Percentiles rank a stretch among this genome's conserved stretches.
These are phyloP conservation scores for Astraeus odoratus DNA, from an alignment of 768 basidiomycete species.

Conservation along the genomic window DNA sequence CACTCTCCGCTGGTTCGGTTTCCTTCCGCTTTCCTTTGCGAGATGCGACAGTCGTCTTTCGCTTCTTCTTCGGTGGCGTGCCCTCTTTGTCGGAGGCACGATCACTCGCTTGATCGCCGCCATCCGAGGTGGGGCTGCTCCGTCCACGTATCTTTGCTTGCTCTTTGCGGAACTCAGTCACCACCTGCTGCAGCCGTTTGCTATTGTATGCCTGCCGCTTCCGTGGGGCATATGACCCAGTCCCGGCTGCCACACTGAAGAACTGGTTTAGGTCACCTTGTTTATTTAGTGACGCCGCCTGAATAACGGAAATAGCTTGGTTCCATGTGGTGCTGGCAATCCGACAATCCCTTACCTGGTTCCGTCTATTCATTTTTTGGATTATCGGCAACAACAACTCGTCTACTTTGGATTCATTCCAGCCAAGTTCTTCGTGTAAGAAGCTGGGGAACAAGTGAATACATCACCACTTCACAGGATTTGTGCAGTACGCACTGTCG, in stretches of 20 bases:
- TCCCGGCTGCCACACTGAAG: slow-evolving; percentile 63
- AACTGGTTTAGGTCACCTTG: slow-evolving; percentile 74
- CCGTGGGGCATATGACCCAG: slow-evolving; percentile 67
- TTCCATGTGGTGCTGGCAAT: not conserved
- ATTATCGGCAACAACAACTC: slow-evolving; percentile 90
- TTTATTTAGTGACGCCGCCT: slow-evolving; percentile 61
- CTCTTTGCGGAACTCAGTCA: slow-evolving; percentile 67
- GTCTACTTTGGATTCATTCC: slow-evolving; percentile 79
- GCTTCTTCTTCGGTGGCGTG: slow-evolving; percentile 26
- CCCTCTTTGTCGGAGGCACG: slow-evolving; percentile 20
- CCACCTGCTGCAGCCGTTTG: slow-evolving; percentile 81
- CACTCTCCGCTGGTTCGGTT: not conserved
- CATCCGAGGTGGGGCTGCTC: slow-evolving; percentile 10
- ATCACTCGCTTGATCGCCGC: slow-evolving; percentile 22
- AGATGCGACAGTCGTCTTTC: slow-evolving; percentile 17
- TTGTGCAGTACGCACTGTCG: slow-evolving; percentile 55
- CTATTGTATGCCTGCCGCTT: slow-evolving; percentile 78
- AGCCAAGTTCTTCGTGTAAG: slow-evolving; percentile 70
- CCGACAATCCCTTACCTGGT: slow-evolving; percentile 43
- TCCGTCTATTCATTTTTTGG: slow-evolving; percentile 77
- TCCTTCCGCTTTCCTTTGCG: slow-evolving; percentile 8
- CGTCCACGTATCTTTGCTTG: slow-evolving; percentile 16
- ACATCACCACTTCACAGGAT: not conserved
- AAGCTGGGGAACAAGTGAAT: slow-evolving; percentile 40
- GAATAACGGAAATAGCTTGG: slow-evolving; percentile 5